Base-by-base conservation (phyloP, 768 basidiomycete species). In the Lentinula aciculospora region DNA sequence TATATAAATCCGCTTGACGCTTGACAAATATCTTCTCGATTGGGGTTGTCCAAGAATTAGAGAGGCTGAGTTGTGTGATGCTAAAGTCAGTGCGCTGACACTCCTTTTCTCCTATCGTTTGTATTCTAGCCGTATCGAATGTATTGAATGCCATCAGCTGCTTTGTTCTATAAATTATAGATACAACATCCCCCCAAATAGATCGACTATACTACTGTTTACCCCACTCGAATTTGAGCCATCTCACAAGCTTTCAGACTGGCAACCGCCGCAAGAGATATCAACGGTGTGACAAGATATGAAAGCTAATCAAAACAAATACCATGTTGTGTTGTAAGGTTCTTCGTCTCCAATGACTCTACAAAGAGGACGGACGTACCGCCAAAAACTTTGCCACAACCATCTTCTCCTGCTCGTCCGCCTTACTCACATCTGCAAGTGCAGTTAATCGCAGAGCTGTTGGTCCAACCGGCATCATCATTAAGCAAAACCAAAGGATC, bases 381-480 rank as follows among this genome's bases (percentile, higher is more conserved):
- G 49, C 39, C 15, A 58, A 28, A 40, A 58, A 49, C 21, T 58
- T 58, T 29, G 49, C 57, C 4, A 58, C 32, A 25, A 31, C 44
- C 34, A 37, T 51, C 34, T 49, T 51, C 48, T 49, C 46, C 5
- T 51, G 34, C 34, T 58, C 49, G 25, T 49, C 46, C 4, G 28
- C 48, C 10, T 39, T 50, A 21, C 32, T 50, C 21, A 58, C 57
- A 25, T 48, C 49, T 8, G 49, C 37, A 23, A 58, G 39, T 4
- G 46, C 48, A 8, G 47, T 51, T n/a, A 37, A 36, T 7, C 48
- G 27, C 12, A 58, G 12, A 23, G 46, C 57, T 3, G 46, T 32
- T 4, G 49, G 47, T 7, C 57, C 57, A 2, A 48, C 29, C 17
- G 57, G 48, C 57, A 58, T 49, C 46, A 58, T 29, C 57, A 58